Base-by-base conservation (phyloP, 768 basidiomycete genomes). In the Boletus vermiculosoides region DNA sequence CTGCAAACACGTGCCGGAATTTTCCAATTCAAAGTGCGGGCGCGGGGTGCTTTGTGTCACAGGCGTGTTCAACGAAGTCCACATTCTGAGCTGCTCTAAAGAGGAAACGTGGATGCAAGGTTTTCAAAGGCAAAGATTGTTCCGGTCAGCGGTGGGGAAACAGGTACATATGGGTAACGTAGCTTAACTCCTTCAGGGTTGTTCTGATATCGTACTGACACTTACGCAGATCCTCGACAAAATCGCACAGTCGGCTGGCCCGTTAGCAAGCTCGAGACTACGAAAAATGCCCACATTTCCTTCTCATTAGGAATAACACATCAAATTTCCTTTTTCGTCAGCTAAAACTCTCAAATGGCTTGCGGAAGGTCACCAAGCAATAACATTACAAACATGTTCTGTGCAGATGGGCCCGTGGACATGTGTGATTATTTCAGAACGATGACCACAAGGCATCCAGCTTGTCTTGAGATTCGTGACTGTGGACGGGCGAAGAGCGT, bases 161-260 rank as follows among this genome's bases (percentile, higher is more conserved):
- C 49, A 55, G 65, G 60, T 55, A 69, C 54, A 41, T 34, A 25
- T 25, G 41, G 39, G 52, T 69, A 45, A 64, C 56, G 44, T 67
- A 67, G 66, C 44, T 63, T 71, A 70, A 62, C 70, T 72, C 62
- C 69, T 66, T 71, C 68, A 68, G 71, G 69, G 69, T 52, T 72
- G 61, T 44, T 54, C 56, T 62, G 61, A 72, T 68, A 36, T 53
- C 56, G 58, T 63, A 47, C 60, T 56, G 50, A n/a, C 50, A 50
- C 37, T 8, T 33, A 61, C 22, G 65, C 31, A 64, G 60, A 70
- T 70, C 63, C 59, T 45, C 37, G n/a, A 25, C 33, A 36, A 20
- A 31, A 33, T 34, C 36, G 34, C 20, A 50, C 54, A 49, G 45
- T 28, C 18, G 25, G 37, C 18, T 6, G 9, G 16, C 30, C 31